A percentile compares a stretch with the other conserved stretches of the same genome.
Conservation (phyloP, 2,329 filamentous ascomycete species). For the Talaromyces sp. region DNA sequence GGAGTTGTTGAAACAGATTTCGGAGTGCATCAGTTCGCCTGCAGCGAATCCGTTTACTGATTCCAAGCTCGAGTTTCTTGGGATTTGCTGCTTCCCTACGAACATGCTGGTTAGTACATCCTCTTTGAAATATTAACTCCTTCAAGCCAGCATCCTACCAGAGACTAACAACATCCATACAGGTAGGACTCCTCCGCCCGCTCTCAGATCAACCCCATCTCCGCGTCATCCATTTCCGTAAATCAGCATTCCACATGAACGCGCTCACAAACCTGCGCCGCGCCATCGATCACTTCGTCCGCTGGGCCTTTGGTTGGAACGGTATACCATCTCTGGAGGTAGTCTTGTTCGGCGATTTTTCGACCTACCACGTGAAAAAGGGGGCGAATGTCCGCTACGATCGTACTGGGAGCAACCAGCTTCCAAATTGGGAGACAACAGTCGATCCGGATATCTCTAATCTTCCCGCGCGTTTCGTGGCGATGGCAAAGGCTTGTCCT, state of each 20-base stretch:
- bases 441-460: constrained; percentile 5
- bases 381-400: background rate
- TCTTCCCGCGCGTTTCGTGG: background rate
- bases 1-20: background rate
- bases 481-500: constrained; percentile 6
- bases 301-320: background rate
- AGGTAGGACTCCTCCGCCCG: background rate
- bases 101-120: background rate
- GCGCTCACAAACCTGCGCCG: background rate
- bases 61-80: constrained; percentile 6
- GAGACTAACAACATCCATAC: background rate
- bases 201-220: background rate
- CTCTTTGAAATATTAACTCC: too few species aligned
- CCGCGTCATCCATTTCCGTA: constrained; percentile 12
- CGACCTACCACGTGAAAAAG: background rate
- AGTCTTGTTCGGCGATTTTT: constrained; percentile 8
- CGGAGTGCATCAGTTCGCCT: background rate
- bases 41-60: constrained; percentile 4
- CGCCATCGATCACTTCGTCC: background rate
- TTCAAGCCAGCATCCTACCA: background rate
- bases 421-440: background rate
- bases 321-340: constrained; percentile 2
- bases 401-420: background rate
- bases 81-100: background rate
- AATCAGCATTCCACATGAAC: constrained; percentile 1